A percentile compares a stretch with the other conserved stretches of the same genome.
Evolutionary conservation across 345 rosid species (phyloP).

Genomic region (Passiflora organensis): DNA sequence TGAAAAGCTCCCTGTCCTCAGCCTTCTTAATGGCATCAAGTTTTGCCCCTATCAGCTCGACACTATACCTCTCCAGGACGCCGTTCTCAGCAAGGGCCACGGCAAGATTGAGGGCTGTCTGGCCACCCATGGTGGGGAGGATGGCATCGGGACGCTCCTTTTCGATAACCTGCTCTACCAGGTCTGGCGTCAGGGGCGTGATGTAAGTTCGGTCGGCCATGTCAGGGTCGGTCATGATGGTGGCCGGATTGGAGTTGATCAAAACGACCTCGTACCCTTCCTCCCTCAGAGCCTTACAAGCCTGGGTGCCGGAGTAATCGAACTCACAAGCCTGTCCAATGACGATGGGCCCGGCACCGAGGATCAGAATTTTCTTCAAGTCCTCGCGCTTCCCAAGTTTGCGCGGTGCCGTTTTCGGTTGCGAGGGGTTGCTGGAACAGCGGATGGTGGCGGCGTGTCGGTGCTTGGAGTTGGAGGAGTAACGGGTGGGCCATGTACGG

Average conservation of each 20-base stretch:
- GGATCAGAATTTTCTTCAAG: slow-evolving; percentile 83
- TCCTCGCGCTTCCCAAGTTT: slow-evolving; percentile 60
- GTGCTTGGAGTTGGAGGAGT: neutral
- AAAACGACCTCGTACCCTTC: slow-evolving; percentile 84
- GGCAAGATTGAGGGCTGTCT: slow-evolving; percentile 88
- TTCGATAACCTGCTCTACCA: slow-evolving; percentile 73
- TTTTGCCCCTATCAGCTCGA: slow-evolving; percentile 93
- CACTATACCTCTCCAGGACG: slow-evolving; percentile 56
- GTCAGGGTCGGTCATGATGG: slow-evolving; percentile 98
- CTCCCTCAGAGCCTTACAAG: slow-evolving; percentile 83
- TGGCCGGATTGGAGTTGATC: slow-evolving; percentile 94
- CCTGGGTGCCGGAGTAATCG: slow-evolving; percentile 97
- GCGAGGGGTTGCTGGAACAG: neutral
- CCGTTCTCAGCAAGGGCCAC: slow-evolving; percentile 88
- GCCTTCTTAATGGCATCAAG: slow-evolving; percentile 89
- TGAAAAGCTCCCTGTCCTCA: slow-evolving; percentile 82
- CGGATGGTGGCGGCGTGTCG: neutral
- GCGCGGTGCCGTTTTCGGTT: neutral
- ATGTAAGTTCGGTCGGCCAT: slow-evolving; percentile 80
- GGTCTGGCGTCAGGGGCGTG: slow-evolving; percentile 84
- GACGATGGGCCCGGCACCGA: slow-evolving; percentile 97
- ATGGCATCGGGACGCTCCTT: slow-evolving; percentile 88
- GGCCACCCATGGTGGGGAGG: slow-evolving; percentile 97
- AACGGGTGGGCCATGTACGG: neutral
- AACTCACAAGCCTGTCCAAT: slow-evolving; percentile 98